Evolutionary conservation across 192 early-diverging fungal genomes (phyloP).

Genomic region (Backusella morwellensis): DNA sequence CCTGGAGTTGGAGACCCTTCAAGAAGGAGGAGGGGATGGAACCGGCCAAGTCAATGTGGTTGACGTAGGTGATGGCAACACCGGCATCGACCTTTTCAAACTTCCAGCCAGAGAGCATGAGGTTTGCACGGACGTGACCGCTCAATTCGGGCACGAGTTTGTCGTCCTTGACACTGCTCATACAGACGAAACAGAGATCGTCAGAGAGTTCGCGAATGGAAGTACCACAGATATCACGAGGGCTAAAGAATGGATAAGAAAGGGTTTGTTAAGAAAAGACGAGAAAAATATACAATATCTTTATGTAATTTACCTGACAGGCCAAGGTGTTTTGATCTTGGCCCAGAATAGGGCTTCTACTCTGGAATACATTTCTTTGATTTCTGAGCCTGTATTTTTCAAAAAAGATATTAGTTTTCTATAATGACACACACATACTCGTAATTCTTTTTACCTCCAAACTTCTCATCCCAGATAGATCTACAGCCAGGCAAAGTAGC

Average conservation of each 20-base stretch:
- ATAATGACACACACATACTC: too few species aligned
- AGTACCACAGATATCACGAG: constrained; percentile 46
- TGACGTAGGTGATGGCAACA: constrained; percentile 45
- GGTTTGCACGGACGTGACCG: constrained; percentile 47
- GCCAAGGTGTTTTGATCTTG: constrained; percentile 35
- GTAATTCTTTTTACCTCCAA: background rate
- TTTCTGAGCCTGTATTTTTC: constrained; percentile 19
- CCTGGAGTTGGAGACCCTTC: constrained; percentile 41
- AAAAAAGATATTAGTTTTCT: background rate
- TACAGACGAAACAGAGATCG: constrained; percentile 39
- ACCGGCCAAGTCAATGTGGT: constrained; percentile 54
- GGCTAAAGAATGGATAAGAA: constrained; percentile 11
- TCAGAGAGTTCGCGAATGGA: constrained; percentile 29
- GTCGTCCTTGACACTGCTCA: constrained; percentile 45
- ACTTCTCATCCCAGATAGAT: constrained; percentile 44
- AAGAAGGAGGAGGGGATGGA: constrained; percentile 48
- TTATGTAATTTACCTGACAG: constrained; percentile 22
- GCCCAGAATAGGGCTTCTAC: constrained; percentile 33
- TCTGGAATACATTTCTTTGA: constrained; percentile 23
- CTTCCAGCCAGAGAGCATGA: constrained; percentile 53
- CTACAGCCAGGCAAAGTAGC: constrained; percentile 43
- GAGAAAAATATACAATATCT: background rate
- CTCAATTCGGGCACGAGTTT: constrained; percentile 41
- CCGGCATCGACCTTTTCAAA: constrained; percentile 34
- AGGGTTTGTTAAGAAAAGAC: background rate